Base-by-base conservation (phyloP, 1,284 basidiomycete species). In the Afroboletus lepidellus region DNA sequence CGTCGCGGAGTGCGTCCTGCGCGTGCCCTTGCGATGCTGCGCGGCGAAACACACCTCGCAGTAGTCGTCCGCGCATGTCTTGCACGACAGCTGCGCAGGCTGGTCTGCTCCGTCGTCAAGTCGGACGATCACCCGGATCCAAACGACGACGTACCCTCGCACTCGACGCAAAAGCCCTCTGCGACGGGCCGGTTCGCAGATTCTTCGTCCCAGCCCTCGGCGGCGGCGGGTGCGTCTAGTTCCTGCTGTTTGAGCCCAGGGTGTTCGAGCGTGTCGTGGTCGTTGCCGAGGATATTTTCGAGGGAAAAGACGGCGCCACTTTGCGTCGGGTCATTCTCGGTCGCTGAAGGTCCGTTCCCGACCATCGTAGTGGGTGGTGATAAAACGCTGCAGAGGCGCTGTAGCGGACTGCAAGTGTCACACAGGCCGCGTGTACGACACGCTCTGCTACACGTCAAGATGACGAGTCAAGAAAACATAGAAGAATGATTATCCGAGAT, bases 1-100 rank as follows among this genome's bases (percentile, higher is more conserved):
- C 55, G 77, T 84, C n/a, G 75, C 73, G 5, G 69, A 69, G 66
- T 92, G 90, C 39, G 67, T 66, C 68, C 85, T 90, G 43, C 90
- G 77, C 5, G 81, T 76, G 16, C 90, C 90, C 61, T 91, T 92
- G 45, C 89, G 75, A 67, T 92, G 90, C 63, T 88, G 87, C 0
- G 88, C 80, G 12, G 85, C 79, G 66, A 87, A 92, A 72, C 90
- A 92, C 21, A 92, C 89, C 65, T 90, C 85, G 56, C 90, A 92
- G 62, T 83, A 92, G 32, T 76, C 70, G 65, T 92, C 89, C 8
- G 61, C 70, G 63, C 90, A 92, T 11, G 78, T 75, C 62, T 85
- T 81, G 60, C 90, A 92, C 45, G 74, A 69, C 16, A 91, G 62
- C 62, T 89, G 80, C 8, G 87, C 85, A 50, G 90, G 88, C 69